phyloP scores from a whole-genome alignment of 768 basidiomycete species.

The Mycena filopes region DNA sequence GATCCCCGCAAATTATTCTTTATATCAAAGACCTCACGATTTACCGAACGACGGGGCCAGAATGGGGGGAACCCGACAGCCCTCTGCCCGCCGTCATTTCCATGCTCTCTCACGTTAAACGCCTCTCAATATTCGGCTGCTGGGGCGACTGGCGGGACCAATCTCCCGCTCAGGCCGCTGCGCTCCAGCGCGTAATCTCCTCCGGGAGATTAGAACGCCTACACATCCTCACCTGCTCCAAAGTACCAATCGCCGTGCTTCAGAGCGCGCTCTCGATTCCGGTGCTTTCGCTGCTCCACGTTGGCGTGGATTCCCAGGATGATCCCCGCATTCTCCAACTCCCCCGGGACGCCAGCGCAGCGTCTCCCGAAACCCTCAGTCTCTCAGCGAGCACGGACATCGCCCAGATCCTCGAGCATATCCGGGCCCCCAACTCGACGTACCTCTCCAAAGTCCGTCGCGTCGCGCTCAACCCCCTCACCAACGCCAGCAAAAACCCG shows the following conservation, averaged over 20 bases:
- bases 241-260: slow-evolving; percentile 15
- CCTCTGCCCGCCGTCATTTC: slow-evolving; percentile 20
- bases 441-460: slow-evolving; percentile 15
- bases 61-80: slow-evolving; percentile 18
- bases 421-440: not conserved
- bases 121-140: slow-evolving; percentile 22
- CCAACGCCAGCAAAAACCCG: slow-evolving; percentile 8
- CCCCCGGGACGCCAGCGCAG: not conserved
- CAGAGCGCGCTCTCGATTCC: slow-evolving; percentile 5
- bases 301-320: slow-evolving; percentile 2
- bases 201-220: slow-evolving; percentile 12
- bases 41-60: slow-evolving; percentile 17
- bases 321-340: not conserved
- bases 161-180: not conserved
- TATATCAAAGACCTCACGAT: slow-evolving; percentile 24
- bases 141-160: slow-evolving; percentile 26
- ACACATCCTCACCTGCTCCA: slow-evolving; percentile 23
- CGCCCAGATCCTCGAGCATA: slow-evolving; percentile 11
- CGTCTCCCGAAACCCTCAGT: slow-evolving; percentile 18
- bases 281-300: slow-evolving; percentile 20
- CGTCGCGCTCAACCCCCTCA: slow-evolving; percentile 23
- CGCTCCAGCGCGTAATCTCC: slow-evolving; percentile 1
- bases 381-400: slow-evolving; percentile 23
- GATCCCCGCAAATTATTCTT: slow-evolving; percentile 2
- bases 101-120: slow-evolving; percentile 8